Evolutionary conservation across 164 flowering plant genomes (phyloP).

Genomic region (Liriodendron chinense): DNA sequence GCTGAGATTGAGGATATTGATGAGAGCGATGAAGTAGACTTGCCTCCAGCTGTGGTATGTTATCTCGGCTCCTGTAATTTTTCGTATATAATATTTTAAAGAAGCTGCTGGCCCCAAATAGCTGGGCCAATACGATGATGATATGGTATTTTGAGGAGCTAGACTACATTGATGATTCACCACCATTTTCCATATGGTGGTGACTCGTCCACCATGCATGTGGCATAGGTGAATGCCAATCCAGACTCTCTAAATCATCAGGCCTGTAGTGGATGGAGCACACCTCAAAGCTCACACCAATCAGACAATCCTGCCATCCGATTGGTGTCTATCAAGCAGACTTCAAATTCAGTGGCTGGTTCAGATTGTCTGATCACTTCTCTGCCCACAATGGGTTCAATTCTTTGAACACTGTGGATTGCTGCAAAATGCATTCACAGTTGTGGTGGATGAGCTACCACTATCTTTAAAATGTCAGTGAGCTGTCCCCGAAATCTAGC

Average conservation of each 20-base stretch:
- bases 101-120: neutral
- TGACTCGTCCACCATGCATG: neutral
- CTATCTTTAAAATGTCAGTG: neutral
- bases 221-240: neutral
- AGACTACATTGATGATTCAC: neutral
- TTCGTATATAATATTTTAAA: neutral
- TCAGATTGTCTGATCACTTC: neutral
- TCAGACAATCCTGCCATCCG: too few relatives aligned
- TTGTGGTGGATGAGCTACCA: neutral
- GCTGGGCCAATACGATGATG: neutral
- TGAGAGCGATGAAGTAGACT: slow-evolving; percentile 50
- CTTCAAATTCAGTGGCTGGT: neutral
- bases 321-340: too few relatives aligned
- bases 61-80: slow-evolving; percentile 9
- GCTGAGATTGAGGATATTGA: slow-evolving; percentile 73
- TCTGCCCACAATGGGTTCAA: neutral
- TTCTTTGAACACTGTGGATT: neutral
- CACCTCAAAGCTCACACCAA: too few relatives aligned
- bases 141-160: neutral
- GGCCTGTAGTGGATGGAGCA: neutral
- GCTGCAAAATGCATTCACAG: neutral
- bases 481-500: neutral
- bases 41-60: slow-evolving; percentile 78
- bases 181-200: neutral
- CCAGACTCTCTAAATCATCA: neutral